phyloP scores from a whole-genome alignment of 768 basidiomycete species.

The Boletus tylopilopsis region DNA sequence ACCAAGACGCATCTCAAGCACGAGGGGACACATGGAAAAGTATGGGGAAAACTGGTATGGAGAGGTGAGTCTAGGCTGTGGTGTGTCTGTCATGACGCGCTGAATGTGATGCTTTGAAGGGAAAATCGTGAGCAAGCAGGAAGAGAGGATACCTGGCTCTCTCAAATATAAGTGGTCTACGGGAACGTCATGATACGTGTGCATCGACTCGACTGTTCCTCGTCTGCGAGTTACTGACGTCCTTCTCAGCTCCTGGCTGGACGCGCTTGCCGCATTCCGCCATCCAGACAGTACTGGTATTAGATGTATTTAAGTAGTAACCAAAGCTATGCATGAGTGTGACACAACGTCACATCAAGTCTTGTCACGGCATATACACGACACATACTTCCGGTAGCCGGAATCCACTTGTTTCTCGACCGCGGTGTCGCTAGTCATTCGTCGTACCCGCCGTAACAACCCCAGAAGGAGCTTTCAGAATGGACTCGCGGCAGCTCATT shows the following conservation, averaged over 20 bases:
- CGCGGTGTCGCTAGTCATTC: neutral
- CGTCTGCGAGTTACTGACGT: neutral
- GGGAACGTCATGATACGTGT: slow-evolving; percentile 38
- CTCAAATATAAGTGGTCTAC: slow-evolving; percentile 74
- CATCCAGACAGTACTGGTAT: no score
- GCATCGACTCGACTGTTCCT: neutral
- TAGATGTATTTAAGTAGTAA: no score
- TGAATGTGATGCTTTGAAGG: slow-evolving; percentile 38
- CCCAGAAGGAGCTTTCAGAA: slow-evolving; percentile 19
- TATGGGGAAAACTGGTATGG: slow-evolving; percentile 80
- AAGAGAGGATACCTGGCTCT: slow-evolving; percentile 64
- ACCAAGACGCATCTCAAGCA: slow-evolving; percentile 69
- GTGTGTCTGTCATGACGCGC: neutral
- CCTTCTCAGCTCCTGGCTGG: neutral
- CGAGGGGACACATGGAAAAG: slow-evolving; percentile 74
- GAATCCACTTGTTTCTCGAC: neutral
- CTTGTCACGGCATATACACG: slow-evolving; percentile 8
- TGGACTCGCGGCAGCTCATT: slow-evolving; percentile 66
- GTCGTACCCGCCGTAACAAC: neutral
- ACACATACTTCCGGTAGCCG: no score
- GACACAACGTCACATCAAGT: slow-evolving; percentile 3
- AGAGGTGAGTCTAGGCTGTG: slow-evolving; percentile 48
- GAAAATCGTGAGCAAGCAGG: slow-evolving; percentile 51
- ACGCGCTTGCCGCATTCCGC: neutral
- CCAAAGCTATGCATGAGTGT: no score